phyloP scores from a whole-genome alignment of 768 basidiomycete species.

The Rhizopogon sp. region DNA sequence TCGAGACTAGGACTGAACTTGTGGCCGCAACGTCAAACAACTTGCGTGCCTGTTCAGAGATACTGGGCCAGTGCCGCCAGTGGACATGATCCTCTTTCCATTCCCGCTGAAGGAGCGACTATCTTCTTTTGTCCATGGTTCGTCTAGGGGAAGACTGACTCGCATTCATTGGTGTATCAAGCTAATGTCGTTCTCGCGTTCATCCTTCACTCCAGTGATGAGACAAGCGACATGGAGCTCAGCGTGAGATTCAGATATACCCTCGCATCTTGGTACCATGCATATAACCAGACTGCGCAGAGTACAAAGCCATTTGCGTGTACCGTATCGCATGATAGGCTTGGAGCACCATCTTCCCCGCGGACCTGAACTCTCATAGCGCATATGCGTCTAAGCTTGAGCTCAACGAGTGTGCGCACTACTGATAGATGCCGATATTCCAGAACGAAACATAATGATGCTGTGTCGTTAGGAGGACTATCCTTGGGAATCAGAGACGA shows the following conservation, averaged over 20 bases:
- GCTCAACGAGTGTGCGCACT: not conserved
- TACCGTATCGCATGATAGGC: not conserved
- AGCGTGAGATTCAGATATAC: not conserved
- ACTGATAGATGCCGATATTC: not conserved
- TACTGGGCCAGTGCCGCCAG: too few relatives aligned
- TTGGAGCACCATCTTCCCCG: not conserved
- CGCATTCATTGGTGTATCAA: too few relatives aligned
- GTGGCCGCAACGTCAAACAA: too few relatives aligned
- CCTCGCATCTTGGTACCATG: not conserved
- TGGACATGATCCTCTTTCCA: too few relatives aligned
- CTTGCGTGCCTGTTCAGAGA: too few relatives aligned
- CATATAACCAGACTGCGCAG: not conserved
- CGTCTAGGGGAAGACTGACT: too few relatives aligned
- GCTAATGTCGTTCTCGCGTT: too few relatives aligned
- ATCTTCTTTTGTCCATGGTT: too few relatives aligned
- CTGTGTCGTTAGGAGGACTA: not conserved
- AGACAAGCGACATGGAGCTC: too few relatives aligned
- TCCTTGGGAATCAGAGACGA: not conserved
- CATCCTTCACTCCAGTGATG: too few relatives aligned
- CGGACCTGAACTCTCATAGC: not conserved
- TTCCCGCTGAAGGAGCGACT: too few relatives aligned
- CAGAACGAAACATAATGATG: not conserved
- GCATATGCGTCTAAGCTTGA: not conserved
- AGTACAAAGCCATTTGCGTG: not conserved
- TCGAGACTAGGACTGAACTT: too few relatives aligned